Base-by-base conservation (phyloP, 2,329 filamentous ascomycete species). In the Nemania diffusa region DNA sequence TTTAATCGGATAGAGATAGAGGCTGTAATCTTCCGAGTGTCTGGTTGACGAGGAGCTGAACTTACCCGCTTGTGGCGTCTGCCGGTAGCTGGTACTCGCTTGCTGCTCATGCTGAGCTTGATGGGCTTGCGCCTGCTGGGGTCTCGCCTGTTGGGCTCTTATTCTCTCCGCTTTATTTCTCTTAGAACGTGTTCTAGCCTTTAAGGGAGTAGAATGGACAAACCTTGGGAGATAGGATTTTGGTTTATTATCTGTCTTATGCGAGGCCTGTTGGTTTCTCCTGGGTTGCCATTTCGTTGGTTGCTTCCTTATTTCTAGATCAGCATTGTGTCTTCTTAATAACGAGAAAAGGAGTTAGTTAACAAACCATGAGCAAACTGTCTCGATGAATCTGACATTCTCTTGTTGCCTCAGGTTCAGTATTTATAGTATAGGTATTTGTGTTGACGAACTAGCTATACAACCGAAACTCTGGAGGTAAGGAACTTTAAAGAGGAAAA, bases 191-290 rank as follows among this genome's bases (percentile, higher is more conserved):
- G 2, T 15, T 2, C 20, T 15, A 4, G 15, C 13, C 17, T 13
- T 24, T 11, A 22, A 27, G 2, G 24, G 17, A 50, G 3, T 7
- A 15, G 20, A 27, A 52, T 51, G 8, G 11, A 51, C 57, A 11
- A 11, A 62, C 63, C 32, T 62, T 11, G 42, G 9, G 48, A 46
- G 11, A 46, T 11, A 44, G 57, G 37, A 7, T 26, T 29, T 56
- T 60, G 57, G 9, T 50, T 60, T 4, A 65, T 4, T 27, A 53
- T 55, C 15, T 64, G 34, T 20, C n/a, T 1, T 2, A 17, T 13
- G 15, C 50, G 48, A 8, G 37, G 50, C 29, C 27, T 50, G 8
- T 34, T 13, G 15, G 46, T 15, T 55, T 34, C 6, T 13, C 5
- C 4, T 22, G 13, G 6, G 2, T 17, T 34, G 24, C 20, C 42